Evolutionary conservation across 1,284 basidiomycete species (phyloP).

Genomic region (Tylopilus orsonianus): DNA sequence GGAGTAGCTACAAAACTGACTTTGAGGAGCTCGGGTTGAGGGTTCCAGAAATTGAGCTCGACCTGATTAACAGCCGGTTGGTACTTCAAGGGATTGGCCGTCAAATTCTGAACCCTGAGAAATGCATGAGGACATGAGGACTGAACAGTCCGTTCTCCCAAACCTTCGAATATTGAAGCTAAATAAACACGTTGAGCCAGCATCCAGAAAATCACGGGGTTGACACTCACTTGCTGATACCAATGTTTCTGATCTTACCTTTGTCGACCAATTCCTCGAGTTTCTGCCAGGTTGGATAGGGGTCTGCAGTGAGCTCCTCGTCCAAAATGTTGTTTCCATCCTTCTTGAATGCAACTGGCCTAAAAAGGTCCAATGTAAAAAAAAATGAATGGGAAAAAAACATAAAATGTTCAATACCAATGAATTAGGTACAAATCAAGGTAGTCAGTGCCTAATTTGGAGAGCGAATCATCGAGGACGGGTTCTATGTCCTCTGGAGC

Average conservation of each 20-base stretch:
- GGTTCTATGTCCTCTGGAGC: constrained; percentile 66
- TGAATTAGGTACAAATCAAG: constrained; percentile 82
- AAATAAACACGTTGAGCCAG: constrained; percentile 1
- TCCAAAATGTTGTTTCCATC: constrained; percentile 53
- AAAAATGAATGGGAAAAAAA: background rate
- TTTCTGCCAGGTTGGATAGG: constrained; percentile 82
- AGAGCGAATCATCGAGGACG: constrained; percentile 67
- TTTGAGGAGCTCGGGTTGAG: constrained; percentile 78
- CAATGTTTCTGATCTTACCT: constrained; percentile 83
- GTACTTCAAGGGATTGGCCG: constrained; percentile 69
- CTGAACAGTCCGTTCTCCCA: background rate
- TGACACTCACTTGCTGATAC: constrained; percentile 70
- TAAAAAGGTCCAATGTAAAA: constrained; percentile 24
- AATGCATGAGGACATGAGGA: background rate
- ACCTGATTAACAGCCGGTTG: constrained; percentile 82
- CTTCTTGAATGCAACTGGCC: constrained; percentile 71
- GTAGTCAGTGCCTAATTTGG: constrained; percentile 70
- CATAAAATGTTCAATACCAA: constrained; percentile 52
- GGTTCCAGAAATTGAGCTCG: constrained; percentile 80
- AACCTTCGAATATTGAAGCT: constrained; percentile 33
- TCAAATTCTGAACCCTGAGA: constrained; percentile 58
- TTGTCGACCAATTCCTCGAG: constrained; percentile 78
- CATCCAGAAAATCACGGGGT: background rate
- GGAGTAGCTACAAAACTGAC: constrained; percentile 34
- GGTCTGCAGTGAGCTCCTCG: constrained; percentile 64